Evolutionary conservation across 2,329 filamentous ascomycete genomes (phyloP), one percentile per base, ranked within the genome.

Genomic region (Parafenestella ontariensis): DNA sequence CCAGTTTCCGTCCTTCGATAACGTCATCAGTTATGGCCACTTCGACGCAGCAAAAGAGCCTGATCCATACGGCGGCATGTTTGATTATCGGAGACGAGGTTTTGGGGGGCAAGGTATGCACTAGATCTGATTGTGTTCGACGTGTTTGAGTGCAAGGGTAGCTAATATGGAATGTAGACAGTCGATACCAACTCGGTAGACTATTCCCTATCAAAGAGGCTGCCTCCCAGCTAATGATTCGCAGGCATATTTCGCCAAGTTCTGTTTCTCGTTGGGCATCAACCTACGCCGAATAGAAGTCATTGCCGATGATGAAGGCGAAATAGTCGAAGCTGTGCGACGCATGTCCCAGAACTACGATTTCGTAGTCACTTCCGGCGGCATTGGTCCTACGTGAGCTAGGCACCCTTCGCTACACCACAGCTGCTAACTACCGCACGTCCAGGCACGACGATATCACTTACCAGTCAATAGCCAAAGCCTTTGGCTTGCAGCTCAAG

Each of bases 81-180:
- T 79, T 98, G 61, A 92, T 99, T 56, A 98, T 99, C 68, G 94
- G 94, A n/a, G 94, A 98, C 78, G 94, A 97, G 76, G 92, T 98
- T 5, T 82, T 98, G 3, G 93, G 92, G 20, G 94, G 95, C 67
- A 98, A 98, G 89, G 93, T 92, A 75, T 61, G 80, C 41, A 43
- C 13, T 24, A 18, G 24, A 18, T 53, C 55, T 42, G 26, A 41
- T 43, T 20, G 28, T 41, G 40, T 20, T 10, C 17, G 15, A 24
- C 31, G 23, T 7, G 29, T 29, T 41, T 31, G 46, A 36, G 37
- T 33, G 33, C 21, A 28, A 44, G 49, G 39, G 5, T 39, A 56
- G 62, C 69, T 72, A 59, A 72, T 54, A 28, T 47, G 54, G 53
- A 44, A 48, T 34, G 24, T 43, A 87, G 85, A 89, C 85, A 37